Conservation (phyloP, 305 asterid genomes). For the Solanum aculeatissimum region DNA sequence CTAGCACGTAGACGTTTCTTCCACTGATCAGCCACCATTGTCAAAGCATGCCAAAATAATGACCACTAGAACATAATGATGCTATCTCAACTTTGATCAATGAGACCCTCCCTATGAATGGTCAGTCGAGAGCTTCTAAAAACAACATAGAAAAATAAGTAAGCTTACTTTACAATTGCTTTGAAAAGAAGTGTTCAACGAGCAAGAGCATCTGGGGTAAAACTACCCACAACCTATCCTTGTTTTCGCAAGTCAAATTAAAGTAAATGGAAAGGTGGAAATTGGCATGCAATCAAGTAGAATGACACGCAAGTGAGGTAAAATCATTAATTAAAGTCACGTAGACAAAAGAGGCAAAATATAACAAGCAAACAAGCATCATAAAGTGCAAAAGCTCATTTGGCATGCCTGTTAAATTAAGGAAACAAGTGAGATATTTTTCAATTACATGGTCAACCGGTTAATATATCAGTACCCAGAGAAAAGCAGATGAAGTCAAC, state of each 20-base stretch:
- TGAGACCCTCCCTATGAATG: background rate
- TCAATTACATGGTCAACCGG: background rate
- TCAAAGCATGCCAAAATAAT: constrained; percentile 17
- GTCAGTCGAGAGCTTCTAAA: background rate
- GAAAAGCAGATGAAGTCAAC: background rate
- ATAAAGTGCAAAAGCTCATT: background rate
- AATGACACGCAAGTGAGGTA: background rate
- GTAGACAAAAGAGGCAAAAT: background rate
- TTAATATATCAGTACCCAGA: background rate
- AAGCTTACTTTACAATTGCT: background rate
- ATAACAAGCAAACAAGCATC: background rate
- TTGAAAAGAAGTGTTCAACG: background rate
- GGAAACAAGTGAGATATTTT: background rate
- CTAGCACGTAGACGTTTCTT: constrained; percentile 52
- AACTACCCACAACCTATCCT: background rate
- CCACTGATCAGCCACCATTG: constrained; percentile 75
- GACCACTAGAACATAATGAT: constrained; percentile 8
- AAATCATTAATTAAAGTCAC: background rate
- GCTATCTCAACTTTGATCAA: constrained; percentile 11
- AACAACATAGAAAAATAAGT: background rate
- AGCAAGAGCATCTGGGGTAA: background rate
- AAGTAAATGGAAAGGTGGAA: background rate
- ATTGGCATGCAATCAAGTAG: background rate
- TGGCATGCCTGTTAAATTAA: background rate
- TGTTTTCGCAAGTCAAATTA: background rate